These are phyloP conservation scores for Alternaria hordeiaustralica DNA, from an alignment of 2,329 filamentous ascomycete genomes.

Conservation along the genomic window DNA sequence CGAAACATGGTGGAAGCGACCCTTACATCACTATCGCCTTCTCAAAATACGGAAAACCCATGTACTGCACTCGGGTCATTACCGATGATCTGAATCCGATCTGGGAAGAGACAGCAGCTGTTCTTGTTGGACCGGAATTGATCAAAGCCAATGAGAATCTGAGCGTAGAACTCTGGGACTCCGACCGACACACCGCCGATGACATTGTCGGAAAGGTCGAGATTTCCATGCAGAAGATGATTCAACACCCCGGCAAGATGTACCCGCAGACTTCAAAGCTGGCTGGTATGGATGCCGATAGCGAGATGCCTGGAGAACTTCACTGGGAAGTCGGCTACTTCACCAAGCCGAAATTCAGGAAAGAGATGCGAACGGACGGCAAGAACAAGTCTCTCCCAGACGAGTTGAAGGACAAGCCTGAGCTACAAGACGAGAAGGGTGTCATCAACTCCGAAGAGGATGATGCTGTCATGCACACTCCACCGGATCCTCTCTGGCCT, in stretches of 20 bases:
- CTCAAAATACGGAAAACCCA: constrained; percentile 96
- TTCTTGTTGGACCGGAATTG: constrained; percentile 85
- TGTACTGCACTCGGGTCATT: constrained; percentile 96
- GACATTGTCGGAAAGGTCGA: constrained; percentile 96
- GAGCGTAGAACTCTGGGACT: constrained; percentile 95
- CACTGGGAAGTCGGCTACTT: constrained; percentile 98
- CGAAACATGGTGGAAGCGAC: constrained; percentile 85
- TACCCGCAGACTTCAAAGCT: constrained; percentile 87
- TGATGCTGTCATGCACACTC: constrained; percentile 86
- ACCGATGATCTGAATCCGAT: constrained; percentile 92
- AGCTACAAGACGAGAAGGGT: constrained; percentile 89
- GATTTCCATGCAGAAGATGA: constrained; percentile 91
- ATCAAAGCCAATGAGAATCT: constrained; percentile 94
- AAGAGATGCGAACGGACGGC: constrained; percentile 83
- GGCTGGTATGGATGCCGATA: constrained; percentile 80
- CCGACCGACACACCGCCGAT: constrained; percentile 87
- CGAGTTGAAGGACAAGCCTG: constrained; percentile 73
- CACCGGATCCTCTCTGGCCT: constrained; percentile 95
- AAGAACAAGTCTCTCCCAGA: constrained; percentile 79
- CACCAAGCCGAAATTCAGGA: constrained; percentile 85
- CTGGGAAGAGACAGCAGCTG: constrained; percentile 85
- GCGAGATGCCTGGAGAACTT: constrained; percentile 88
- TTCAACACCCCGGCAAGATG: constrained; percentile 92
- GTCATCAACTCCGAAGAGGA: constrained; percentile 74
- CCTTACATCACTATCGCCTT: constrained; percentile 95